phyloP scores from a whole-genome alignment of 176 grass and related monocot genomes.

The Hyparrhenia diplandra region DNA sequence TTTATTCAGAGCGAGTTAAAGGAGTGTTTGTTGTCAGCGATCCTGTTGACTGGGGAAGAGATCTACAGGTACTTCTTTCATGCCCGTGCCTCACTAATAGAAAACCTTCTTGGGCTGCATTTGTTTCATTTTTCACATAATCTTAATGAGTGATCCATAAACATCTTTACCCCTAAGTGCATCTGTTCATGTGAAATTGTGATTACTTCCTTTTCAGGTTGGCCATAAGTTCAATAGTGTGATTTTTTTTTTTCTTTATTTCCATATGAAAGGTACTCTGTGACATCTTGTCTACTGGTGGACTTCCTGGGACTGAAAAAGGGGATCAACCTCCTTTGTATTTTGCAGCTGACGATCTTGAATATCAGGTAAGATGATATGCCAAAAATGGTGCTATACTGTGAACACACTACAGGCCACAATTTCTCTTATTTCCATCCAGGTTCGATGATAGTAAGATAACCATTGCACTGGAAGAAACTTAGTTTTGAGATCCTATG shows the following conservation, averaged over 20 bases:
- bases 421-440: slow-evolving; percentile 1
- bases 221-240: slow-evolving; percentile 1
- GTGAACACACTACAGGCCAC: not conserved
- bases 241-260: too few species aligned
- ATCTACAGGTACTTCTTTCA: slow-evolving; percentile 68
- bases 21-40: slow-evolving; percentile 88
- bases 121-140: slow-evolving; percentile 13
- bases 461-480: not conserved
- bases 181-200: not conserved
- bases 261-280: slow-evolving; percentile 69
- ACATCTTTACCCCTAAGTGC: not conserved
- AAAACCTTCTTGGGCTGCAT: not conserved
- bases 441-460: slow-evolving; percentile 1
- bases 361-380: slow-evolving; percentile 74
- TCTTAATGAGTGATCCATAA: not conserved
- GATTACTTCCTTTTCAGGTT: not conserved
- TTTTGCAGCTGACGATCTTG: slow-evolving; percentile 97
- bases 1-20: slow-evolving; percentile 84
- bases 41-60: slow-evolving; percentile 98
- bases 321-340: slow-evolving; percentile 83
- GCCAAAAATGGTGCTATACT: not conserved
- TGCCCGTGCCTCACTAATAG: not conserved
- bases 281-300: slow-evolving; percentile 82
- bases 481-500: slow-evolving; percentile 29
- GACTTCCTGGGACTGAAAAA: slow-evolving; percentile 76